A percentile compares a stretch with the other conserved stretches of the same genome.
Evolutionary conservation across 768 basidiomycete species (phyloP).

Genomic region (Macrolepiota dolichaula): DNA sequence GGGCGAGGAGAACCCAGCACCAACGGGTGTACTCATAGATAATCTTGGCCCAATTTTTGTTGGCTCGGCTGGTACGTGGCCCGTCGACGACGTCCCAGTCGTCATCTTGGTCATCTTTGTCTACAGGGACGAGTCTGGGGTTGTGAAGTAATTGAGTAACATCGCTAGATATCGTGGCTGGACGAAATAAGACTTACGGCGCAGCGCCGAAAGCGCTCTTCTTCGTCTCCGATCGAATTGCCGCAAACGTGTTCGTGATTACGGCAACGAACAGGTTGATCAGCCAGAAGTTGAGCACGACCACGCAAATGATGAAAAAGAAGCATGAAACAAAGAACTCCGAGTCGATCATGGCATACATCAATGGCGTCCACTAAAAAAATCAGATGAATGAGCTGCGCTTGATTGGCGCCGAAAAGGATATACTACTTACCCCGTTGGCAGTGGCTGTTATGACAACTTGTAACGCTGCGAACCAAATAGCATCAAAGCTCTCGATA

Average conservation of each 20-base stretch:
- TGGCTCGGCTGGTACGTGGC: constrained; percentile 24
- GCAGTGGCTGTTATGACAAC: constrained; percentile 82
- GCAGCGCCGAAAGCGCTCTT: constrained; percentile 91
- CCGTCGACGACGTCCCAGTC: constrained; percentile 51
- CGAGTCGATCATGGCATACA: constrained; percentile 87
- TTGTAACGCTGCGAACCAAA: constrained; percentile 78
- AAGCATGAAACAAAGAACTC: constrained; percentile 87
- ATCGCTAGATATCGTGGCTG: neutral
- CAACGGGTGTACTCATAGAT: constrained; percentile 59
- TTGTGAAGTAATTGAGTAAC: neutral
- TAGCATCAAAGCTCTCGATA: constrained; percentile 84
- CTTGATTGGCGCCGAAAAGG: neutral
- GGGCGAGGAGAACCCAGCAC: constrained; percentile 75
- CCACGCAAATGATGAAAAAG: constrained; percentile 81
- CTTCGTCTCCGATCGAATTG: constrained; percentile 81
- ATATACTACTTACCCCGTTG: constrained; percentile 54
- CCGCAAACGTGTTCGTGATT: constrained; percentile 90
- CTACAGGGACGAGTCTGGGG: constrained; percentile 25
- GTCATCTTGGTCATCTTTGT: constrained; percentile 60
- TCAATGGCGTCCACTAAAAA: constrained; percentile 49
- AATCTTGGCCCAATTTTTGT: constrained; percentile 47
- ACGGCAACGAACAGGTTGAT: constrained; percentile 94
- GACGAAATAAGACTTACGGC: constrained; percentile 40
- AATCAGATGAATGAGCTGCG: neutral
- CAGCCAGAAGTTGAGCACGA: constrained; percentile 92